Evolutionary conservation across 1,284 basidiomycete genomes (phyloP), one percentile per base, ranked within the genome.

Genomic region (Ceratobasidium sp.): DNA sequence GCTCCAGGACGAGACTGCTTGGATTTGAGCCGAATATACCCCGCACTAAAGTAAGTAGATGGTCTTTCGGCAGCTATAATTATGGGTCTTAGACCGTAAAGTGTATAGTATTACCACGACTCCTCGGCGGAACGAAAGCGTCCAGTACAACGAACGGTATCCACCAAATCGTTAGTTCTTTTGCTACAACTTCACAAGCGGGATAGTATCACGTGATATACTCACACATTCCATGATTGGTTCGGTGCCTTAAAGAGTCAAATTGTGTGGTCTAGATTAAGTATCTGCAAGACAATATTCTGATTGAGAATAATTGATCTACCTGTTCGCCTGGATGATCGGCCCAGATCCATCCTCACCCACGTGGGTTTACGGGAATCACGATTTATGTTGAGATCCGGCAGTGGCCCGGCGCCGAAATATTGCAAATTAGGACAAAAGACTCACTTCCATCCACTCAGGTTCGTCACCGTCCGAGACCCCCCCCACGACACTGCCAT

Each of bases 1-100:
- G 48, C 81, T 50, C 79, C 80, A 15, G 80, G 82, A 7, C 79
- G 81, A 78, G 81, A 82, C 66, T 82, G 81, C 54, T 80, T 15
- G n/a, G 15, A 50, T 50, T 50, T 50, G 9, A 50, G 48, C 48
- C 48, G 48, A 50, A 20, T 17, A 17, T 12, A 12, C 7, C 46
- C 46, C 46, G 46, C 33, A 33, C 33, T 4, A 33, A 4, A 33
- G 33, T 33, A 33, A 33, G 1, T 33, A 33, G n/a, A n/a, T n/a
- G n/a, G 33, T 33, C 33, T 33, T 33, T 33, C 33, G 33, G 33
- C 33, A 33, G 33, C 33, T 33, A 33, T 33, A 1, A 33, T 33
- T 33, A 33, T 33, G 33, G 1, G 33, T 33, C 4, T 33, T 4
- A 33, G 33, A 33, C 1, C 33, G 33, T 33, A 33, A 33, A 33